Evolutionary conservation across 805 yeast genomes (phyloP).

Genomic region (Candida berthetii): DNA sequence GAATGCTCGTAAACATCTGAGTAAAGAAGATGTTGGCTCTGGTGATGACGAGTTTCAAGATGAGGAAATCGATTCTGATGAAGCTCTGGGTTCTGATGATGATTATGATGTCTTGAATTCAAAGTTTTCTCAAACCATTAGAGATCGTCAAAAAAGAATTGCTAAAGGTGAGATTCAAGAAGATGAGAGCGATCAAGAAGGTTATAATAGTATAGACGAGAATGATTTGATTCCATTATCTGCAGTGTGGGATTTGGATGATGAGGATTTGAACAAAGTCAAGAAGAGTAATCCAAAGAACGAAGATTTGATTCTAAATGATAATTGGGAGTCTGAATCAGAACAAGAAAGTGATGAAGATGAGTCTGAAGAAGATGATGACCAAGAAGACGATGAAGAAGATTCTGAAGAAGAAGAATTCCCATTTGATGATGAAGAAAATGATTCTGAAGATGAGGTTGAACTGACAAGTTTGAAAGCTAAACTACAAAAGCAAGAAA

Average conservation of each 20-base stretch:
- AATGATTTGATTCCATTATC: conserved; percentile 67
- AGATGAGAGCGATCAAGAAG: conserved; percentile 48
- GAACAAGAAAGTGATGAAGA: conserved; percentile 8
- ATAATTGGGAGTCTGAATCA: conserved; percentile 14
- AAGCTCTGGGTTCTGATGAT: conserved; percentile 80
- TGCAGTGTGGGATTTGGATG: conserved; percentile 88
- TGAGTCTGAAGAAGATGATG: conserved; percentile 15
- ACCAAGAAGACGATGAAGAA: conserved; percentile 19
- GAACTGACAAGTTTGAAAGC: conserved; percentile 46
- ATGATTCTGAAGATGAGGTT: conserved; percentile 42
- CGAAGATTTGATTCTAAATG: conserved; percentile 13
- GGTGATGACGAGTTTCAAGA: conserved; percentile 39
- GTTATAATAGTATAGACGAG: conserved; percentile 73
- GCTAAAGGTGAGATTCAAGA: conserved; percentile 26
- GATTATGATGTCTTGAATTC: conserved; percentile 59
- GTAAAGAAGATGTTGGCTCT: conserved; percentile 19
- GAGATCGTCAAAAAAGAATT: conserved; percentile 42
- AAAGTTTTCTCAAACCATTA: conserved; percentile 61
- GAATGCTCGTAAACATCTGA: conserved; percentile 24
- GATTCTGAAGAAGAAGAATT: conserved; percentile 21
- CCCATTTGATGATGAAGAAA: conserved; percentile 39
- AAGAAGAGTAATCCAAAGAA: conserved; percentile 21
- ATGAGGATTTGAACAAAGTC: conserved; percentile 32
- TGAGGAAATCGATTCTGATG: conserved; percentile 79
- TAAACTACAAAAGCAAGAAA: conserved; percentile 28